Evolutionary conservation across 2,329 filamentous ascomycete species (phyloP).

Genomic region (Ceratocystis lukuohia): DNA sequence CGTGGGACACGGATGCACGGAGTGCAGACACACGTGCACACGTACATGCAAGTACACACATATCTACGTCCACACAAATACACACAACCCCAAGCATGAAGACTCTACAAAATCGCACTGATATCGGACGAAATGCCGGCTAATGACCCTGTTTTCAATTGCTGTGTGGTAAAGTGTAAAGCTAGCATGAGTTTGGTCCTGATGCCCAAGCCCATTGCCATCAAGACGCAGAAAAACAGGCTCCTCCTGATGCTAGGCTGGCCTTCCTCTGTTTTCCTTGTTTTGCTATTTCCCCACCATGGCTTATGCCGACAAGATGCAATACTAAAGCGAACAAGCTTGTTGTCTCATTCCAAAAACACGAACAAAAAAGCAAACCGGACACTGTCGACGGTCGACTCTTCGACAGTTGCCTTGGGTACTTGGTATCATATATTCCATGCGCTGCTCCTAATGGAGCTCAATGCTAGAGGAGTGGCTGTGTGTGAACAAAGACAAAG

Average conservation of each 20-base stretch:
- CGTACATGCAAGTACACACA: background rate
- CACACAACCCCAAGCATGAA: background rate
- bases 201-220: background rate
- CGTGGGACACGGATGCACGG: too few relatives aligned
- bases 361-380: conserved; percentile 13
- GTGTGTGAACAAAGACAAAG: conserved; percentile 1
- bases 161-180: background rate
- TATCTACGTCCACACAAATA: background rate
- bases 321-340: background rate
- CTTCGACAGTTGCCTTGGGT: conserved; percentile 6
- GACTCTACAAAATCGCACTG: background rate
- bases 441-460: conserved; percentile 6
- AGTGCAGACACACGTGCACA: too few relatives aligned
- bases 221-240: background rate
- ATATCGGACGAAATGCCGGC: background rate
- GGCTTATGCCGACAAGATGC: background rate
- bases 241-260: background rate
- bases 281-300: background rate
- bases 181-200: background rate
- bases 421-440: conserved; percentile 16
- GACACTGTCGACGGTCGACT: conserved; percentile 14
- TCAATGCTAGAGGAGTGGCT: conserved; percentile 10
- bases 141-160: background rate
- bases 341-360: background rate
- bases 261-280: background rate